Base-by-base conservation (phyloP, 164 flowering plant genomes). In the Chimonanthus salicifolius region DNA sequence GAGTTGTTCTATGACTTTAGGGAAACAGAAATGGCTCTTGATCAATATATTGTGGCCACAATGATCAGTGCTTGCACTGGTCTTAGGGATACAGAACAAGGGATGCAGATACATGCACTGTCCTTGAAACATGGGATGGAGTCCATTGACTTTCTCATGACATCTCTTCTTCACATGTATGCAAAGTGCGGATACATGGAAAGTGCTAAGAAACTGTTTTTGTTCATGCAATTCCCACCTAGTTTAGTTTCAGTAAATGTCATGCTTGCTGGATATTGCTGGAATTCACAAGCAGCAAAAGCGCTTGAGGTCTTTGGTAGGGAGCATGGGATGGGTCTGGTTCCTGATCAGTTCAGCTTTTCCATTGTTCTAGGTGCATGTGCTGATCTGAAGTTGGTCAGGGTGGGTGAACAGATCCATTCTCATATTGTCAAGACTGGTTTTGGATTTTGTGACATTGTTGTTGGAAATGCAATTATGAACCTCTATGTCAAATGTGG, bases 41-140 rank as follows among this genome's bases (percentile, higher is more conserved):
- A 67, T 67, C 71, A 67, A 44, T 67, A 65, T 74, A 20, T 66
- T 11, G 46, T 67, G 47, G 75, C 75, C 16, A 74, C 71, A 67
- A 44, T 74, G 33, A 67, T 74, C 3, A 67, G 58, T 51, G 75
- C 79, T 8, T 80, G 79, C 58, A 65, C 80, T 21, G 73, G 82
- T 9, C 73, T 77, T 46, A 67, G 15, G 58, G 77, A 72, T 71
- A 16, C 71, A 65, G 71, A 49, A 33, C 50, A 65, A 51, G 75
- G 75, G 18, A 51, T 50, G 75, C 75, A 74, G 51, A 50, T 74
- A 43, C 75, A 74, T 67, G 33, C 75, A 11, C n/a, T 74, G 45
- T 70, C 69, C 18, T 67, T 67, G 47, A 74, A 51, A 67, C 49
- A 67, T 13, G 75, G 75, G 15, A 18, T 74, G 8, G 58, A 58